Evolutionary conservation across 1,139 yeast species (phyloP), one percentile per base, ranked within the genome.

Genomic region (Wickerhamomyces sp.): DNA sequence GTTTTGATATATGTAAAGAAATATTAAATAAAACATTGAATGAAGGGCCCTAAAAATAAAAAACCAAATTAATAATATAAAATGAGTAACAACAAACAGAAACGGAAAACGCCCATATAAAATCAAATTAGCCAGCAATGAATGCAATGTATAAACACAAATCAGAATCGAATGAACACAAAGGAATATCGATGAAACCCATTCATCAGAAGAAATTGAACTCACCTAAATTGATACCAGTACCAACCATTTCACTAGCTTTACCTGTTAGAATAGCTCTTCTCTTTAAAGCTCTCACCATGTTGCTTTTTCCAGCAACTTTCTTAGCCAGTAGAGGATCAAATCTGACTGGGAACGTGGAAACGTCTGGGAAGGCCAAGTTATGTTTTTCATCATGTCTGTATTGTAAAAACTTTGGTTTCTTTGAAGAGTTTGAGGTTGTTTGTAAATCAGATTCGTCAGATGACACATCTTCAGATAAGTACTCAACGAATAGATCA

Each of bases 221-320:
- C 48, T 74, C 78, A 52, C 71, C 70, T 51, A 71, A 63, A 47
- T 71, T 56, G 47, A 74, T 67, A 29, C 76, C 75, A 34, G 74
- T 64, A 42, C 77, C 70, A 41, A 74, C 72, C 73, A 73, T 73
- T 56, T 73, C 78, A 47, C 74, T 69, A 33, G 76, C 75, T 50
- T 61, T 67, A 38, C 78, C 78, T 26, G 72, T 60, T 37, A 70
- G 52, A 38, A 73, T 64, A 29, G 74, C 69, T 46, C 72, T 61
- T 52, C 68, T 69, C 46, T 72, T 73, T 51, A 73, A 59, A 12
- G 56, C 57, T 38, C 55, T 49, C 4, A 51, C 25, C 7, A 28
- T 31, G 19, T 35, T 43, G 22, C 33, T 42, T 7, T 31, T 28
- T 13, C 31, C 37, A 24, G 16, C 36, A 36, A 65, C 57, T 49